A percentile compares a stretch with the other conserved stretches of the same genome.
Evolutionary conservation across 257 asterid species (phyloP).

Genomic region (Orobanche coerulescens): DNA sequence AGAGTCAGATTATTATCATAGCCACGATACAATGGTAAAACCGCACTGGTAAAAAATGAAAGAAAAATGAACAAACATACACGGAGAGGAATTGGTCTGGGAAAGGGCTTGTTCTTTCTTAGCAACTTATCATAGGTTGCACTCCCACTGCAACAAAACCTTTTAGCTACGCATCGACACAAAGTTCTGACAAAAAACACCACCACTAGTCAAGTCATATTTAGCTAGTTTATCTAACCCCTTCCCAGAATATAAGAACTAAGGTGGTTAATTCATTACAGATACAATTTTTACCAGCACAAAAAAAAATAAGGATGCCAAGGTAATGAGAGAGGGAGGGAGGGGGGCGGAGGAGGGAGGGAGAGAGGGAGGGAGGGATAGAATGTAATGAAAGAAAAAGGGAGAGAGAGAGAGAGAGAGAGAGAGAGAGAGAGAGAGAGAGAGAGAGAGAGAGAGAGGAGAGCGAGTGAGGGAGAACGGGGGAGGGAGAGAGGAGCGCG

Average conservation of each 20-base stretch:
- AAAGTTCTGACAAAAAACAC: slow-evolving; percentile 25
- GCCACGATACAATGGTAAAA: neutral
- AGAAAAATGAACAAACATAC: slow-evolving; percentile 29
- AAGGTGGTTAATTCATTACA: neutral
- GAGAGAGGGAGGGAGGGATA: no score
- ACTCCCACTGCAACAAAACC: slow-evolving; percentile 45
- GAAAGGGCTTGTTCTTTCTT: slow-evolving; percentile 43
- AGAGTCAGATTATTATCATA: slow-evolving; percentile 1
- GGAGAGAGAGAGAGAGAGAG: no score
- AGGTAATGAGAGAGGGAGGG: neutral
- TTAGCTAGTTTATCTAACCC: no score
- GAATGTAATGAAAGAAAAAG: no score
- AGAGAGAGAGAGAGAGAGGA: no score
- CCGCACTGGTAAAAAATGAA: neutral
- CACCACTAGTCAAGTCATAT: neutral
- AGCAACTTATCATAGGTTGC: slow-evolving; percentile 46
- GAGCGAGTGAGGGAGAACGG: no score
- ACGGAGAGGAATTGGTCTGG: slow-evolving; percentile 48
- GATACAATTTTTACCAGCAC: neutral
- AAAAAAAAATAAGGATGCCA: neutral
- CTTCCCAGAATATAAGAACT: no score
- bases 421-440: no score
- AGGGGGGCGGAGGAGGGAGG: no score
- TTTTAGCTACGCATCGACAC: slow-evolving; percentile 27
- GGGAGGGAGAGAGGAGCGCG: no score